A percentile compares a stretch with the other conserved stretches of the same genome.
phyloP scores from a whole-genome alignment of 1,284 basidiomycete genomes.

The Sanghuangporus weigelae region DNA sequence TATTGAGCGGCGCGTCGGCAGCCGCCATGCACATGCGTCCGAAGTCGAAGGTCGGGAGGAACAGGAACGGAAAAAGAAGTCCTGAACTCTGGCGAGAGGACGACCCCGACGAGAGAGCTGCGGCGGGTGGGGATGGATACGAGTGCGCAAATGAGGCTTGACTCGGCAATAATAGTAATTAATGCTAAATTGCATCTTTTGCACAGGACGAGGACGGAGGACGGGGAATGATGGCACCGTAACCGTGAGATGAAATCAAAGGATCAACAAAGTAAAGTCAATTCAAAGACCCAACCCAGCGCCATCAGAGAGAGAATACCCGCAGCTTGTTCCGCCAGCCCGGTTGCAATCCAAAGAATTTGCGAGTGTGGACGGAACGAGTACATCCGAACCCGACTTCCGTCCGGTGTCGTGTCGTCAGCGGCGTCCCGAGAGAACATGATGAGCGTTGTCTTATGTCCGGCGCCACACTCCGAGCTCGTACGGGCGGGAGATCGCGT shows the following conservation, averaged over 20 bases:
- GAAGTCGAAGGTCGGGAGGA: background rate
- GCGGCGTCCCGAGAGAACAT: background rate
- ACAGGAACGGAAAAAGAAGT: background rate
- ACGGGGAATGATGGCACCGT: background rate
- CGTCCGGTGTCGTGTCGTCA: background rate
- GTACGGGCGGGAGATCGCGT: background rate
- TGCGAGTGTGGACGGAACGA: background rate
- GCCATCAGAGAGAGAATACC: background rate
- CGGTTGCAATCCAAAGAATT: background rate
- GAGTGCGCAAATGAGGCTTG: background rate
- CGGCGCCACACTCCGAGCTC: too few species aligned
- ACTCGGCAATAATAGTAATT: background rate
- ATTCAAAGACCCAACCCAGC: background rate
- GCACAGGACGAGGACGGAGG: background rate
- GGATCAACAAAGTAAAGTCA: background rate
- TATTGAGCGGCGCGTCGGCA: background rate
- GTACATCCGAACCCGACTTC: background rate
- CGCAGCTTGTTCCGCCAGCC: background rate
- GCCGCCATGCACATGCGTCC: background rate
- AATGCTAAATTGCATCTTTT: background rate
- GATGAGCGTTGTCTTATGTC: background rate
- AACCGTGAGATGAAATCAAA: background rate
- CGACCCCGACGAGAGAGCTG: background rate
- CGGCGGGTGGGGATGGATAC: background rate
- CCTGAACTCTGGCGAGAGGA: background rate